Percentiles rank a stretch among this genome's conserved stretches.
Conservation (phyloP, 805 yeast species). For the Ogataea salicorniae region DNA sequence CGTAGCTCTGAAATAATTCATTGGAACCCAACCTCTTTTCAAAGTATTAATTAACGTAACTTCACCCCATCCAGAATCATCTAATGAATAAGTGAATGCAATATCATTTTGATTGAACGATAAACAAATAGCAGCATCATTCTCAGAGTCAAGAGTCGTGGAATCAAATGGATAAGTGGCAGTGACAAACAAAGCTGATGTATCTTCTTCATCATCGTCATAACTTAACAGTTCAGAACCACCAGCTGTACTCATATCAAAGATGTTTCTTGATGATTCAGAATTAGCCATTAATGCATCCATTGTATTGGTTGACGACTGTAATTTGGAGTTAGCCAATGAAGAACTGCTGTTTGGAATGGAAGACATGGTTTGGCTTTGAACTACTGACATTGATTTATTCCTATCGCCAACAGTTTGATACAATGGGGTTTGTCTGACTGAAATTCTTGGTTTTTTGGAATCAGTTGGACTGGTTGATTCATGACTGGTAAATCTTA, state of each 20-base stretch:
- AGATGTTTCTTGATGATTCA: constrained; percentile 13
- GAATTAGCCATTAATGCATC: constrained; percentile 7
- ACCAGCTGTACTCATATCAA: constrained; percentile 5
- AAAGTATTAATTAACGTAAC: constrained; percentile 62
- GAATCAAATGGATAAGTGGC: constrained; percentile 32
- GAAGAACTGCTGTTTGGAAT: neutral
- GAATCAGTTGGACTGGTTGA: neutral
- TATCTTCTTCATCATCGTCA: constrained; percentile 25
- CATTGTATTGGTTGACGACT: constrained; percentile 4
- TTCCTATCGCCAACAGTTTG: constrained; percentile 13
- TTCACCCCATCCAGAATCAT: constrained; percentile 86
- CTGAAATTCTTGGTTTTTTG: constrained; percentile 23
- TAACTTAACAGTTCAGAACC: constrained; percentile 5
- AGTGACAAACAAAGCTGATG: constrained; percentile 33
- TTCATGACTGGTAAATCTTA: neutral
- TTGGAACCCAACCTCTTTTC: constrained; percentile 80
- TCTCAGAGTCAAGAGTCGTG: constrained; percentile 51
- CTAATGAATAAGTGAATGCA: constrained; percentile 74
- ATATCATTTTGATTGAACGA: constrained; percentile 65
- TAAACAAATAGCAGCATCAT: constrained; percentile 68
- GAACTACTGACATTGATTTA: neutral
- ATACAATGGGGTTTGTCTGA: constrained; percentile 25
- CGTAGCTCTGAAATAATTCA: constrained; percentile 61
- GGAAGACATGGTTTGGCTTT: neutral
- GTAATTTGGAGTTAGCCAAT: constrained; percentile 1